Percentiles rank a stretch among this genome's conserved stretches.
These are phyloP conservation scores for Sclerotinia minor DNA, from an alignment of 2,329 filamentous ascomycete genomes.

Conservation along the genomic window DNA sequence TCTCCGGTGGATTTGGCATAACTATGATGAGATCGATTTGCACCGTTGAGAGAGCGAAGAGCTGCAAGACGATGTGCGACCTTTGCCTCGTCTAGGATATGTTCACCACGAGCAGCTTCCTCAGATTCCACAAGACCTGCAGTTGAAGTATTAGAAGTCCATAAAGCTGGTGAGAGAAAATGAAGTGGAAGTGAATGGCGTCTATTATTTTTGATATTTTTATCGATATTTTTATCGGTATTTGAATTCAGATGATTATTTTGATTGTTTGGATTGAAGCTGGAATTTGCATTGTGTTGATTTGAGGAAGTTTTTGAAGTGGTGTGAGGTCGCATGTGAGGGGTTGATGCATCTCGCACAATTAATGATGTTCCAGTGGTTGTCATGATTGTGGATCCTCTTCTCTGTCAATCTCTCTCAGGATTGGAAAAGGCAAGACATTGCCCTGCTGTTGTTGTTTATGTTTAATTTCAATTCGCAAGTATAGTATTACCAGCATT, in stretches of 20 bases:
- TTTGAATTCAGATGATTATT: slow-evolving; percentile 3
- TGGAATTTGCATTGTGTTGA: slow-evolving; percentile 7
- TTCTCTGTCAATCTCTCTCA: not conserved
- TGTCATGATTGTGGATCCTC: slow-evolving; percentile 22
- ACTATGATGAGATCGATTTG: slow-evolving; percentile 45
- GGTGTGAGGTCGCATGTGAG: slow-evolving; percentile 25
- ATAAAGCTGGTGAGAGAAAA: slow-evolving; percentile 39
- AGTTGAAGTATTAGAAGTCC: slow-evolving; percentile 40
- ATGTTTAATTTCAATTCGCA: not conserved
- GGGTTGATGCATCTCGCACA: slow-evolving; percentile 18
- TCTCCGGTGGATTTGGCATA: slow-evolving; percentile 58
- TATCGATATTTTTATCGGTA: slow-evolving; percentile 3
- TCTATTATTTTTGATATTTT: slow-evolving; percentile 22
- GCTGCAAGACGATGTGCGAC: slow-evolving; percentile 59
- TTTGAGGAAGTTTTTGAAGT: slow-evolving; percentile 20
- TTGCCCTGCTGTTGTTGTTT: not conserved
- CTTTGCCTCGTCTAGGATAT: slow-evolving; percentile 53
- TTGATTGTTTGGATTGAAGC: not conserved
- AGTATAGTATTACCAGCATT: slow-evolving; percentile 8
- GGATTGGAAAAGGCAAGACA: slow-evolving; percentile 8
- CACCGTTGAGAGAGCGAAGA: slow-evolving; percentile 56
- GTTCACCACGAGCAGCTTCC: slow-evolving; percentile 41
- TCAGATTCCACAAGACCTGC: slow-evolving; percentile 41
- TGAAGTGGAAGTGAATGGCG: slow-evolving; percentile 40
- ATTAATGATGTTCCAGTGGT: slow-evolving; percentile 15